Evolutionary conservation across 352 stramenopile species (phyloP), one percentile per base, ranked within the genome.

Genomic region (Globisporangium yorkense): DNA sequence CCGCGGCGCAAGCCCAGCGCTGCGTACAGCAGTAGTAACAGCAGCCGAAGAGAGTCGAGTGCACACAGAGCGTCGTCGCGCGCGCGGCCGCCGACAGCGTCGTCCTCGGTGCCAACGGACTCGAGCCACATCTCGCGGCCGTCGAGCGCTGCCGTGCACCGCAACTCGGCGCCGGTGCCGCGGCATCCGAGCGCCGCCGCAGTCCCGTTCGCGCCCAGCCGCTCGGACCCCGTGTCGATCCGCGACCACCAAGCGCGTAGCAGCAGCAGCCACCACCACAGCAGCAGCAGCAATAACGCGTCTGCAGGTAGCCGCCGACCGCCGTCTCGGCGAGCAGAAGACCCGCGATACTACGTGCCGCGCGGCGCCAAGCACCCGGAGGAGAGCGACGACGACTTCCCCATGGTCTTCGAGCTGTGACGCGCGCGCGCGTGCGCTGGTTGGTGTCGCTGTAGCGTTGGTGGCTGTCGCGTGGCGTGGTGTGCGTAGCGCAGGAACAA

Each of bases 391-490:
- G 37, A 33, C 45, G 24, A 62, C 21, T 62, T 39, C 21, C 21
- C 47, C 2, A 20, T 59, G 41, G 49, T 57, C 40, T 66, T 61
- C 24, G 60, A 66, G 47, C 50, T 66, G 39, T 66, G 46, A 52
- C 51, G 44, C 7, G 24, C 31, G 31, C 31, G 31, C 31, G 2
- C 33, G 2, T 8, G 2, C 33, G 33, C 8, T 39, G 31, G 31
- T 35, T 9, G 31, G 31, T 35, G 31, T 35, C 33, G 33, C 5
- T 39, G 6, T 39, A 9, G 33, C 33, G 33, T 39, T 39, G 33
- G 33, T 43, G 10, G 37, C 37, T 43, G 37, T 43, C 12, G 13
- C 37, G 37, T 43, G 10, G 12, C 10, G 37, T 43, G 37, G 35
- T 10, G 35, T 41, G 8, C 35, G 35, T 41, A 35, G 33, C 33